phyloP scores from a whole-genome alignment of 2,329 filamentous ascomycete genomes.

The Monosporascus sp. region DNA sequence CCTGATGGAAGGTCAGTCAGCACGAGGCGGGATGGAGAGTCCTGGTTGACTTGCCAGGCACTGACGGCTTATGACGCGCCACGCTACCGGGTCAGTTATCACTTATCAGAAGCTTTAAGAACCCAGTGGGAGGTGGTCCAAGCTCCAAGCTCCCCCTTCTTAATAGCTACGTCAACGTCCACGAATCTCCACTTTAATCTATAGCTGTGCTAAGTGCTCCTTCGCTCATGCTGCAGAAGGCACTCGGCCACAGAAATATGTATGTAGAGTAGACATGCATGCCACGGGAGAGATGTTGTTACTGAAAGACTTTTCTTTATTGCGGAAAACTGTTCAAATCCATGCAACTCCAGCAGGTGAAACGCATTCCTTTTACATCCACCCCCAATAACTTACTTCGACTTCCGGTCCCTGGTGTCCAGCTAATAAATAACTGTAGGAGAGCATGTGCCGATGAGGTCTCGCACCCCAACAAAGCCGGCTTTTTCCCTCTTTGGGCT shows the following conservation, averaged over 20 bases:
- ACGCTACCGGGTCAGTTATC: neutral
- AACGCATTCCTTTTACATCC: neutral
- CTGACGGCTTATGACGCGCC: conserved; percentile 18
- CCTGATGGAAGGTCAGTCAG: neutral
- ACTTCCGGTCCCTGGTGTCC: neutral
- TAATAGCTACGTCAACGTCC: too few relatives aligned
- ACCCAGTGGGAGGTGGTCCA: neutral
- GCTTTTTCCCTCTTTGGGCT: neutral
- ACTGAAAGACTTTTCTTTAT: neutral
- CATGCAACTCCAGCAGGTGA: neutral
- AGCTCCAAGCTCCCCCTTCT: neutral
- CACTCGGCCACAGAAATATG: neutral
- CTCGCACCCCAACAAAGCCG: neutral
- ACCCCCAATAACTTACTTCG: neutral
- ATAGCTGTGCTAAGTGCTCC: too few relatives aligned
- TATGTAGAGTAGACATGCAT: neutral
- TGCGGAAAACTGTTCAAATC: neutral
- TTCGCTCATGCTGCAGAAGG: too few relatives aligned
- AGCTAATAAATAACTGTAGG: neutral
- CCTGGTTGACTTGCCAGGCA: conserved; percentile 8
- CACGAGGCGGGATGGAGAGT: neutral
- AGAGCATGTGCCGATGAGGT: neutral
- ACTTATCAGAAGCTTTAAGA: neutral
- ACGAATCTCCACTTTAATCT: too few relatives aligned
- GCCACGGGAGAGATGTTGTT: neutral